Percentiles rank a stretch among this genome's conserved stretches.
These are phyloP conservation scores for Xylaria scruposa DNA, from an alignment of 495 filamentous ascomycete genomes.

Conservation along the genomic window DNA sequence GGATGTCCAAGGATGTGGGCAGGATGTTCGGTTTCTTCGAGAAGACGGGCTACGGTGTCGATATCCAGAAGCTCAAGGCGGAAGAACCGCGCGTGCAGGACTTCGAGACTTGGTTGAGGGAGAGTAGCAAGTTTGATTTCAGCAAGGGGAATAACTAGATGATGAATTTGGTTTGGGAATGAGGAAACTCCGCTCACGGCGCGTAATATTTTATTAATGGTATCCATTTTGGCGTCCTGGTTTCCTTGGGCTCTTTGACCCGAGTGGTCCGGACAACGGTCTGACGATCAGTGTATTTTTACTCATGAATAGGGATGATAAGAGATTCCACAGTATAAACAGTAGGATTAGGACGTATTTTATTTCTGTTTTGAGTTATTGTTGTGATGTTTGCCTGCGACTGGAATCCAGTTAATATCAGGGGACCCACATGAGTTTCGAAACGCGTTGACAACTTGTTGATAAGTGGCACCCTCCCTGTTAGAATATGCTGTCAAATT, in stretches of 20 bases:
- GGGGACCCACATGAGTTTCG: neutral
- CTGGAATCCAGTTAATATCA: neutral
- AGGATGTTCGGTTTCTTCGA: constrained; percentile 71
- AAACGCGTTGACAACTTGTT: neutral
- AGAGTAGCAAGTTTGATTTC: constrained; percentile 53
- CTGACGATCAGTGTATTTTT: neutral
- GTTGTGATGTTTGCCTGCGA: neutral
- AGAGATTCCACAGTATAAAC: neutral
- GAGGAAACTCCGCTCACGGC: neutral
- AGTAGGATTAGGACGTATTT: neutral
- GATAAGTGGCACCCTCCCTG: neutral
- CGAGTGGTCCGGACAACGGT: neutral
- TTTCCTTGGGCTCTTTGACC: neutral
- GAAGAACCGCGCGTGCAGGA: constrained; percentile 61
- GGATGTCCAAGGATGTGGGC: constrained; percentile 56
- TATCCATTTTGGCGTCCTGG: neutral
- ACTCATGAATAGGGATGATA: neutral
- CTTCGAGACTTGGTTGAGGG: constrained; percentile 67
- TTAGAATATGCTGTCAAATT: too few relatives aligned
- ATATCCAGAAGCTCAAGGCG: constrained; percentile 60
- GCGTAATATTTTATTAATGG: neutral
- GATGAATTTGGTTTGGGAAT: neutral
- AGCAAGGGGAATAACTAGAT: constrained; percentile 4
- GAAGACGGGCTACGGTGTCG: constrained; percentile 64
- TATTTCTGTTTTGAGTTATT: neutral